These are phyloP conservation scores for Bidens hawaiensis DNA, from an alignment of 140 eudicot species.

Conservation along the genomic window DNA sequence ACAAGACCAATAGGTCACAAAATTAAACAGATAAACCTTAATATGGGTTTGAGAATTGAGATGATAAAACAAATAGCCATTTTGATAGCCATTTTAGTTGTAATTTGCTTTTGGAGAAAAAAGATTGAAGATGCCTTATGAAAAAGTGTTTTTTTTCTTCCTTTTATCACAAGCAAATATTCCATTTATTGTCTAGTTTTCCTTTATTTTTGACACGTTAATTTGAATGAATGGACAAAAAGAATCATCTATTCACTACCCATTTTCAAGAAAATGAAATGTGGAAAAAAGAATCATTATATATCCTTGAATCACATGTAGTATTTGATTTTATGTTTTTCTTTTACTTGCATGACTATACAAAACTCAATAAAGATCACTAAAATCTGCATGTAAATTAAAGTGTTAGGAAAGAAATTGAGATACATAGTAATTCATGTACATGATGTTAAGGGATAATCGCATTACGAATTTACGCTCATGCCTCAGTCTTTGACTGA, in stretches of 20 bases:
- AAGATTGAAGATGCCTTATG: slow-evolving; percentile 20
- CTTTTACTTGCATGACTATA: too few species aligned
- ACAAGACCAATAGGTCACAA: too few species aligned
- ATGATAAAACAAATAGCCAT: neutral
- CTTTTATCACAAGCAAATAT: slow-evolving; percentile 15
- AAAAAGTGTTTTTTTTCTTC: neutral
- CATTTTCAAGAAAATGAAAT: slow-evolving; percentile 1
- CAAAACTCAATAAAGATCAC: too few species aligned
- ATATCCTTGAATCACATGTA: too few species aligned
- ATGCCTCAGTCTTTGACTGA: too few species aligned
- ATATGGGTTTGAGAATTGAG: neutral
- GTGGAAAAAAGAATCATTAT: neutral
- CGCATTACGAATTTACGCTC: too few species aligned
- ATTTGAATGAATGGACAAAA: slow-evolving; percentile 13
- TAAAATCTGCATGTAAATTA: too few species aligned
- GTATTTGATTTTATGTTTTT: too few species aligned
- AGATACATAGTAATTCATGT: too few species aligned
- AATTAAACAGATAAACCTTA: neutral
- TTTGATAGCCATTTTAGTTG: neutral
- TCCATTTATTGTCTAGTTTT: slow-evolving; percentile 14
- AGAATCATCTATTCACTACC: neutral
- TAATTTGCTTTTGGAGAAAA: neutral
- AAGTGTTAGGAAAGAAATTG: too few species aligned
- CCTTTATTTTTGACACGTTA: slow-evolving; percentile 13
- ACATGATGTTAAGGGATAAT: too few species aligned